These are phyloP conservation scores for Chaetoscypha palmicola DNA, from an alignment of 2,329 filamentous ascomycete species.

Conservation along the genomic window DNA sequence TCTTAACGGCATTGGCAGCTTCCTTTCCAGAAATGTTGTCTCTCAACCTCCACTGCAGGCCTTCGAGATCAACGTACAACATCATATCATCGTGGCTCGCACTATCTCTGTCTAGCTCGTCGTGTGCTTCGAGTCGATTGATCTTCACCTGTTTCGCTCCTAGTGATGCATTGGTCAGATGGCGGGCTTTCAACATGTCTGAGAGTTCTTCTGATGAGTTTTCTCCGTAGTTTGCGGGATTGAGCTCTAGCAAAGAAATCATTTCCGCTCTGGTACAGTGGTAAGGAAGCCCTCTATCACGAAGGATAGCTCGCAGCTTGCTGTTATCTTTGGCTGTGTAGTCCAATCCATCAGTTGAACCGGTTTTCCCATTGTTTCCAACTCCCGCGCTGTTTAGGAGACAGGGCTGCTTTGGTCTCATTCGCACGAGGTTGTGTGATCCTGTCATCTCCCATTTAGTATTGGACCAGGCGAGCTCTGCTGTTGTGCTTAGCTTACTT, in stretches of 20 bases:
- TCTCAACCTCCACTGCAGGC: too few species aligned
- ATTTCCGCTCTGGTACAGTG: slow-evolving; percentile 17
- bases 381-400: too few species aligned
- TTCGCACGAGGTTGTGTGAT: too few species aligned
- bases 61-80: neutral
- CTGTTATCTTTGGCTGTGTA: slow-evolving; percentile 19
- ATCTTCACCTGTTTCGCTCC: slow-evolving; percentile 15
- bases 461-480: too few species aligned
- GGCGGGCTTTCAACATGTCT: slow-evolving; percentile 14
- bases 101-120: slow-evolving; percentile 11
- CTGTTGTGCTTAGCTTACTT: neutral
- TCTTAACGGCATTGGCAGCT: neutral
- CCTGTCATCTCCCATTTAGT: neutral
- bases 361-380: neutral
- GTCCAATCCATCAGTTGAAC: neutral
- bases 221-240: slow-evolving; percentile 13
- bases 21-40: neutral
- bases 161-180: neutral
- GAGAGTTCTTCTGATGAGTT: slow-evolving; percentile 4
- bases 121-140: slow-evolving; percentile 11
- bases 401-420: too few species aligned
- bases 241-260: slow-evolving; percentile 14
- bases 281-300: slow-evolving; percentile 8
- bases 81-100: slow-evolving; percentile 1
- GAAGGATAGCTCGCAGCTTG: slow-evolving; percentile 14